Base-by-base conservation (phyloP, 2,329 filamentous ascomycete species). In the Iodosphaeria phyllophila region DNA sequence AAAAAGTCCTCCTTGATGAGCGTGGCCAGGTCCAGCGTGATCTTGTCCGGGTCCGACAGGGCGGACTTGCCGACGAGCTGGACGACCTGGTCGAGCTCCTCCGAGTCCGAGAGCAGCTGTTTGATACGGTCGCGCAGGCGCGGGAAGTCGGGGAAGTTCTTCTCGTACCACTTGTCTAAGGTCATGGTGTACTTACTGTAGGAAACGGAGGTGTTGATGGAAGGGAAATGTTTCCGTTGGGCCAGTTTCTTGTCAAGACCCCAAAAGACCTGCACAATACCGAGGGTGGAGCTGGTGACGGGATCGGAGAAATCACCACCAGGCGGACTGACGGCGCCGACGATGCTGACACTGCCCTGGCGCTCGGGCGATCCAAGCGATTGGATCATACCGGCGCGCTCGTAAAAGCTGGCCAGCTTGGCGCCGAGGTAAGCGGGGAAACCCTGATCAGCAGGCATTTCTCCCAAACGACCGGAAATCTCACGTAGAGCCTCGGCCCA, bases 221-320 rank as follows among this genome's bases (percentile, higher is more conserved):
- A 93, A 5, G 89, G 89, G 65, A 98, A 98, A 56, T 98, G 89
- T 60, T 98, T 98, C 43, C 89, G 75, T 58, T 95, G 89, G 13
- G 89, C 89, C 31, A 98, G 74, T 64, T 95, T 95, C 75, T 98
- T 95, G 64, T 98, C 89, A 25, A 95, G 68, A 65, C 89, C 89
- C 89, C 89, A 98, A 62, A 98, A 98, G 39, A 98, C 89, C 52
- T 98, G 89, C 43, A 98, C 89, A 46, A 98, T 98, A 68, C 78
- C 71, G 23, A 98, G 73, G 12, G 89, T 98, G 36, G 79, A 77
- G 31, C 70, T 80, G 9, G 89, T 98, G 44, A 98, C 89, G 12
- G 89, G 89, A 56, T 98, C 89, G 22, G 89, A 93, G 64, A 95
- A 98, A 61, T 98, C 89, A 69, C 89, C 89, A 60, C 86, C 89